phyloP scores from a whole-genome alignment of 176 grass and related monocot species.

The Triticum aestivum region DNA sequence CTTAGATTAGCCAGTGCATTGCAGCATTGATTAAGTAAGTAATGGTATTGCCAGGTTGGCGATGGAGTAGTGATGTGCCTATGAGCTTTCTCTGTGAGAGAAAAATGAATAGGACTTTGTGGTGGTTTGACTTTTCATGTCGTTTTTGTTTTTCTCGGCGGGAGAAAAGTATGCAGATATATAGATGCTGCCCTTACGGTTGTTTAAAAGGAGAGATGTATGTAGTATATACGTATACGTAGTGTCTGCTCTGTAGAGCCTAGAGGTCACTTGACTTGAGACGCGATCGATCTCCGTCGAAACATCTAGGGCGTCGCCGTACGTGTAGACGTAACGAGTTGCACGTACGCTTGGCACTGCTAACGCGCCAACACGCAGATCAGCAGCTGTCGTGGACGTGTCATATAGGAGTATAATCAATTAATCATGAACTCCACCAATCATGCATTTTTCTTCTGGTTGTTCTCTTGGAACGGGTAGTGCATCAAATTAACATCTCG shows the following conservation, averaged over 20 bases:
- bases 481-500: no score
- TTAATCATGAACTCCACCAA: not conserved
- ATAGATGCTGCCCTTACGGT: not conserved
- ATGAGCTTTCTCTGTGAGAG: not conserved
- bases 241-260: not conserved
- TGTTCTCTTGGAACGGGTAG: not conserved
- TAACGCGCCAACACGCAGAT: not conserved
- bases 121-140: slow-evolving; percentile 28
- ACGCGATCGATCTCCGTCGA: not conserved
- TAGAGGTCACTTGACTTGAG: not conserved
- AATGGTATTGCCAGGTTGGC: not conserved
- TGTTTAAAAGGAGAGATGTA: slow-evolving; percentile 1
- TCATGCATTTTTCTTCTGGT: not conserved
- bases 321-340: not conserved
- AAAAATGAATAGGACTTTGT: slow-evolving; percentile 7
- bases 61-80: not conserved
- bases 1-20: not conserved
- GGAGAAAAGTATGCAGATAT: not conserved
- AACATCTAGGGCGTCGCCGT: not conserved
- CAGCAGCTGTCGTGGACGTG: not conserved
- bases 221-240: no score
- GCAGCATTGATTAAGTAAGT: no score
- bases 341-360: not conserved
- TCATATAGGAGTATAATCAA: not conserved
- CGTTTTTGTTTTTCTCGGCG: not conserved